phyloP scores from a whole-genome alignment of 2,329 filamentous ascomycete species.

The Daldinia sp. region DNA sequence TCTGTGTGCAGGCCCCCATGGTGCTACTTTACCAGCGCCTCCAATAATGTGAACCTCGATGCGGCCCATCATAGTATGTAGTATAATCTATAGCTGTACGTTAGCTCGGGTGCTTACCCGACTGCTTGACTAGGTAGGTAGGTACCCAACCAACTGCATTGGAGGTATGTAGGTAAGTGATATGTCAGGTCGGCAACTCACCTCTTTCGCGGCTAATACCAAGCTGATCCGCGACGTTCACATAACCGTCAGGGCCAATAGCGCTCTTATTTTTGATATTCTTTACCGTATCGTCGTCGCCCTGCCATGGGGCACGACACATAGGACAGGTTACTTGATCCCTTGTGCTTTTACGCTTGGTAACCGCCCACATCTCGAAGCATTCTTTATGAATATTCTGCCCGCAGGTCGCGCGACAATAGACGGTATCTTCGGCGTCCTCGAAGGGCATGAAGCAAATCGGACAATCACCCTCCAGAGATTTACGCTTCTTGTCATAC shows the following conservation, averaged over 20 bases:
- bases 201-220: slow-evolving; percentile 63
- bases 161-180: neutral
- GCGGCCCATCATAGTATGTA: slow-evolving; percentile 39
- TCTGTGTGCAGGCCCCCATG: neutral
- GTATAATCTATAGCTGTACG: slow-evolving; percentile 38
- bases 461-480: slow-evolving; percentile 62
- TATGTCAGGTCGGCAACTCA: slow-evolving; percentile 43
- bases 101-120: neutral
- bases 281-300: slow-evolving; percentile 53
- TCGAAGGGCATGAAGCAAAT: slow-evolving; percentile 64
- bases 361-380: slow-evolving; percentile 62
- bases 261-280: slow-evolving; percentile 54
- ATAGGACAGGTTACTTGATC: slow-evolving; percentile 66
- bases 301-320: slow-evolving; percentile 66
- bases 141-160: neutral
- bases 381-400: slow-evolving; percentile 64
- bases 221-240: slow-evolving; percentile 69
- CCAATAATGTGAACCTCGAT: slow-evolving; percentile 6
- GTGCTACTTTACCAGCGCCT: slow-evolving; percentile 8
- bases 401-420: slow-evolving; percentile 60
- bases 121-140: neutral
- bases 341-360: slow-evolving; percentile 50
- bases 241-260: slow-evolving; percentile 62
- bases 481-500: slow-evolving; percentile 54
- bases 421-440: slow-evolving; percentile 53